These are phyloP conservation scores for Xerocomus brunneocitrinus DNA, from an alignment of 768 basidiomycete genomes.

Conservation along the genomic window DNA sequence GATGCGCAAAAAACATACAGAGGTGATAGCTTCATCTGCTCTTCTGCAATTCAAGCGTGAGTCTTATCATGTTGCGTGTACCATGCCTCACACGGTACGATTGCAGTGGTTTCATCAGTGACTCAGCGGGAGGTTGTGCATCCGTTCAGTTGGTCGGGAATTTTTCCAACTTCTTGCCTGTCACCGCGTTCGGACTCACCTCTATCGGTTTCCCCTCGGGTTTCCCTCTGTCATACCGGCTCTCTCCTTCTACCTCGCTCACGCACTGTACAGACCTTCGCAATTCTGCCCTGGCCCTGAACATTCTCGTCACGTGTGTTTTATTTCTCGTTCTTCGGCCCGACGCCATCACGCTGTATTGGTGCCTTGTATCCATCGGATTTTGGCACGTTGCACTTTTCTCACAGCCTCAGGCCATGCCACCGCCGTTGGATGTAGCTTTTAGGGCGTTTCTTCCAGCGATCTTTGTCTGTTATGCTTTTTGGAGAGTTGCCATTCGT, in stretches of 20 bases:
- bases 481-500: conserved; percentile 74
- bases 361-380: conserved; percentile 77
- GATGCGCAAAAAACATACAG: conserved; percentile 69
- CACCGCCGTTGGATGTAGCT: conserved; percentile 66
- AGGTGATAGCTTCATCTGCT: conserved; percentile 81
- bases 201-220: conserved; percentile 71
- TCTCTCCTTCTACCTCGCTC: conserved; percentile 45
- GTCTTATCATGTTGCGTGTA: conserved; percentile 23
- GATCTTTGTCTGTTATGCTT: conserved; percentile 72
- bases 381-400: conserved; percentile 84
- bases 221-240: conserved; percentile 69
- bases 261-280: conserved; percentile 70
- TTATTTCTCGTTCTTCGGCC: conserved; percentile 74
- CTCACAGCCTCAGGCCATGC: conserved; percentile 62
- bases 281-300: conserved; percentile 64
- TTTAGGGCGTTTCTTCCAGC: conserved; percentile 75
- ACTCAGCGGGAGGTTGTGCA: conserved; percentile 73
- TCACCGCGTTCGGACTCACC: conserved; percentile 53
- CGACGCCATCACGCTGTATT: conserved; percentile 60
- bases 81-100: conserved; percentile 5
- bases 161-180: conserved; percentile 64
- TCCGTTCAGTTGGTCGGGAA: conserved; percentile 65
- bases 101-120: conserved; percentile 57
- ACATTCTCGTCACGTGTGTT: conserved; percentile 60
- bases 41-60: conserved; percentile 78